Conservation (phyloP, 1,284 basidiomycete genomes). For the Leccinum fallax region DNA sequence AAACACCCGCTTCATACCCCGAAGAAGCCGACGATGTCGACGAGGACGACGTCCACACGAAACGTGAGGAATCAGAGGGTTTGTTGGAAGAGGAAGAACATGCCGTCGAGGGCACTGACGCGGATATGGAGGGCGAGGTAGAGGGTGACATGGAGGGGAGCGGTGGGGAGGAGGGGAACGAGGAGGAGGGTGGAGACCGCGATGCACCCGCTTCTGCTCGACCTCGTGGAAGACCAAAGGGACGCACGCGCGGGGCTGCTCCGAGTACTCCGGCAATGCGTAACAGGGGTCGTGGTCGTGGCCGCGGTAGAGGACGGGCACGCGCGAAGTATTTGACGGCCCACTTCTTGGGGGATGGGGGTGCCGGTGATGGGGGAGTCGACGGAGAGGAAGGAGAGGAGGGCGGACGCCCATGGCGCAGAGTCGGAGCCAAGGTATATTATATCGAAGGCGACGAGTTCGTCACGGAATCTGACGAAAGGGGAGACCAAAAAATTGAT, state of each 20-base stretch:
- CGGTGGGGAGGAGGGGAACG: no score
- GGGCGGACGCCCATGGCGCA: conserved; percentile 69
- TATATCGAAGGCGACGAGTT: conserved; percentile 89
- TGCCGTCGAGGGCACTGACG: conserved; percentile 35
- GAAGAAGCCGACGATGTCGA: conserved; percentile 28
- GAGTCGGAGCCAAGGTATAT: conserved; percentile 76
- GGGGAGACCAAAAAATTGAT: conserved; percentile 93
- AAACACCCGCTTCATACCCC: conserved; percentile 26
- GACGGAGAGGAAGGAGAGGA: conserved; percentile 46
- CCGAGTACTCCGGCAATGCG: conserved; percentile 32
- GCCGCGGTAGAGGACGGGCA: conserved; percentile 39
- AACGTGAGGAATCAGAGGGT: conserved; percentile 38
- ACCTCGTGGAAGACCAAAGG: conserved; percentile 38
- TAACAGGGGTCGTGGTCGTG: conserved; percentile 43
- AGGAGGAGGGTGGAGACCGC: conserved; percentile 29
- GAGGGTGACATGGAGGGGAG: conserved; percentile 17
- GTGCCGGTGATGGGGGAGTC: conserved; percentile 45
- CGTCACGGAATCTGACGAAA: conserved; percentile 79
- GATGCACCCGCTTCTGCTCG: conserved; percentile 22
- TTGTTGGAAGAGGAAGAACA: conserved; percentile 36
- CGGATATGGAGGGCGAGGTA: conserved; percentile 36
- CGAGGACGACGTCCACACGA: conserved; percentile 31
- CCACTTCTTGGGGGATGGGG: conserved; percentile 51
- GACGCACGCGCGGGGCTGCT: conserved; percentile 30
- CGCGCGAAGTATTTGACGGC: conserved; percentile 44